phyloP scores from a whole-genome alignment of 441 rosid genomes.

The Adansonia madagascariensis region DNA sequence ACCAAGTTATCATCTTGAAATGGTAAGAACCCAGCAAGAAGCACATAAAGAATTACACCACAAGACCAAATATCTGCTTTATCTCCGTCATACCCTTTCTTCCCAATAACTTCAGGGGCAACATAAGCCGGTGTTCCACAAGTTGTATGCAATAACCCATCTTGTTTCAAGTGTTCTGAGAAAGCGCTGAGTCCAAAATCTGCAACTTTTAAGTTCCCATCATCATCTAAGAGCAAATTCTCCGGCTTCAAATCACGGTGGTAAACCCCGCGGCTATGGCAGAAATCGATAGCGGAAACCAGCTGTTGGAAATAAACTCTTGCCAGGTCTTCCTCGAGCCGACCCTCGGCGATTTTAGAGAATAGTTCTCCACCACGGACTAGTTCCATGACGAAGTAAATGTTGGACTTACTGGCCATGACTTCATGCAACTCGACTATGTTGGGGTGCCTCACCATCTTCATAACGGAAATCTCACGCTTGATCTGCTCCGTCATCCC shows the following conservation, averaged over 20 bases:
- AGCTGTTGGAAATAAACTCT: constrained; percentile 78
- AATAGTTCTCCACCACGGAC: constrained; percentile 86
- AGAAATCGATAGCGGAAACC: constrained; percentile 81
- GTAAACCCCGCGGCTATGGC: constrained; percentile 86
- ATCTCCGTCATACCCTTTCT: constrained; percentile 70
- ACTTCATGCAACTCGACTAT: constrained; percentile 88
- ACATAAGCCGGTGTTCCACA: constrained; percentile 93
- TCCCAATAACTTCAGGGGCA: constrained; percentile 74
- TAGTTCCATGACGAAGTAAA: constrained; percentile 90
- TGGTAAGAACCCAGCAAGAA: constrained; percentile 80
- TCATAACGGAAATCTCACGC: constrained; percentile 90
- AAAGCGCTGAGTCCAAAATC: constrained; percentile 81
- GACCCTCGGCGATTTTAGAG: constrained; percentile 65
- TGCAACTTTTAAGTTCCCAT: constrained; percentile 75
- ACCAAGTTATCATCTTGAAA: constrained; percentile 82
- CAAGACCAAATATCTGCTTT: constrained; percentile 91
- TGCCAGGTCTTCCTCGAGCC: constrained; percentile 66
- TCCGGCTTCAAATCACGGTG: constrained; percentile 89
- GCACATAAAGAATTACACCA: constrained; percentile 82
- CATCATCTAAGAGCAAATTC: constrained; percentile 73
- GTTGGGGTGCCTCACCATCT: constrained; percentile 79
- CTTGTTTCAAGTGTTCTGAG: constrained; percentile 73
- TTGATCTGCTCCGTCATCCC: constrained; percentile 89
- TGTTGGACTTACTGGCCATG: constrained; percentile 89
- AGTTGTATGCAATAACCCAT: constrained; percentile 75